Evolutionary conservation across 2,329 filamentous ascomycete species (phyloP).

Genomic region (Fusarium abutilonis): DNA sequence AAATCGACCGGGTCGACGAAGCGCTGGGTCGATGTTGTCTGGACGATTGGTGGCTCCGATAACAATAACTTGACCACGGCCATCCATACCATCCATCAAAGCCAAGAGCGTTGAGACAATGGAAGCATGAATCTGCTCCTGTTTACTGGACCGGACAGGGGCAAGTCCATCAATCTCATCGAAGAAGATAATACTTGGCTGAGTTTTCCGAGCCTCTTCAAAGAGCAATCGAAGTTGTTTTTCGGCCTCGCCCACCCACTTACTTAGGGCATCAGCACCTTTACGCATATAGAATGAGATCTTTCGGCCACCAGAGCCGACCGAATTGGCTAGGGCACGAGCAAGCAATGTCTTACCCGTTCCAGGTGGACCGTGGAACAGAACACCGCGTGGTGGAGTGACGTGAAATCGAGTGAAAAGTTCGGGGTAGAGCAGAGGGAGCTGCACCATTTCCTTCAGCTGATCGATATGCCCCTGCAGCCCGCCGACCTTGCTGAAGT

Average conservation of each 20-base stretch:
- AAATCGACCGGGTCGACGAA: constrained; percentile 92
- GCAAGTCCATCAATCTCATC: constrained; percentile 98
- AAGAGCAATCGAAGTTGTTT: constrained; percentile 93
- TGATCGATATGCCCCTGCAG: constrained; percentile 94
- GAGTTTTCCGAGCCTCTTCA: constrained; percentile 92
- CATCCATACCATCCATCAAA: constrained; percentile 97
- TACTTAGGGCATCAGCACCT: constrained; percentile 95
- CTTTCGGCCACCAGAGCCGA: constrained; percentile 88
- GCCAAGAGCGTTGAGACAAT: constrained; percentile 95
- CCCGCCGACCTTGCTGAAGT: constrained; percentile 93
- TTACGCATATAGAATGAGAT: constrained; percentile 99
- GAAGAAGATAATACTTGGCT: constrained; percentile 99
- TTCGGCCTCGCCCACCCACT: constrained; percentile 99
- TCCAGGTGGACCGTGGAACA: constrained; percentile 96
- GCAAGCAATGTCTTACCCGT: constrained; percentile 98
- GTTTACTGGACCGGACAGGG: constrained; percentile 95
- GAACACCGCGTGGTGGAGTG: constrained; percentile 90
- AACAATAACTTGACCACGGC: constrained; percentile 96
- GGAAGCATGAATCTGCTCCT: constrained; percentile 98
- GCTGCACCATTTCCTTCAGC: constrained; percentile 97
- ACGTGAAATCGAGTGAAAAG: constrained; percentile 92
- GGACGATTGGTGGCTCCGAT: constrained; percentile 98
- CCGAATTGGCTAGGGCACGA: constrained; percentile 88
- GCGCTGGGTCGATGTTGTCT: constrained; percentile 95
- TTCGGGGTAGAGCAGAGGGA: constrained; percentile 93